A percentile compares a stretch with the other conserved stretches of the same genome.
phyloP scores from a whole-genome alignment of 1,284 basidiomycete species.

The Ustilago lituana region DNA sequence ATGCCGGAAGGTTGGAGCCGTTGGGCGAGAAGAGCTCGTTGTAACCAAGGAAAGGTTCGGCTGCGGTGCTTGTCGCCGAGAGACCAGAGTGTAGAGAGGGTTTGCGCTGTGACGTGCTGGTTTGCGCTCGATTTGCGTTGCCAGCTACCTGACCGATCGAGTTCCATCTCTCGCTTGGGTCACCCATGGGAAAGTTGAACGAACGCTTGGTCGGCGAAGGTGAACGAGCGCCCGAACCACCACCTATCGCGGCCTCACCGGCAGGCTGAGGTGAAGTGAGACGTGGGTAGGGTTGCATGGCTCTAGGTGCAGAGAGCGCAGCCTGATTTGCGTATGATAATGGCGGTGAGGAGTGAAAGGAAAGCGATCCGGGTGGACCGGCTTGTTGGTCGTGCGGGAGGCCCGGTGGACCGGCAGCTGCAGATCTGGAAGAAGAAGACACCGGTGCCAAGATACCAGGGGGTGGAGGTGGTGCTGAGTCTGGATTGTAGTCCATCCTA shows the following conservation, averaged over 20 bases:
- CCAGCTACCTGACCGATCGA: constrained; percentile 46
- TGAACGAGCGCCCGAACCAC: constrained; percentile 35
- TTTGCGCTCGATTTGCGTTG: constrained; percentile 7
- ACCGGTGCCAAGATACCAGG: constrained; percentile 11
- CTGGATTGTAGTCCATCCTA: constrained; percentile 19
- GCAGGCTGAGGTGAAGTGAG: constrained; percentile 52
- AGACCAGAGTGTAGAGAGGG: constrained; percentile 30
- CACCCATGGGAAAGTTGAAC: constrained; percentile 53
- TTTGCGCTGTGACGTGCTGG: constrained; percentile 30
- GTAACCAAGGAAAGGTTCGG: constrained; percentile 57
- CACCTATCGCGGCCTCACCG: constrained; percentile 10
- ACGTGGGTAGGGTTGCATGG: constrained; percentile 53
- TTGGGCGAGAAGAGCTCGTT: constrained; percentile 54
- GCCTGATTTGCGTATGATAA: constrained; percentile 14
- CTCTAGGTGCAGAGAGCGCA: constrained; percentile 40
- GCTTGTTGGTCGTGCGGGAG: constrained; percentile 1
- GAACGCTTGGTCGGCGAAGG: constrained; percentile 54
- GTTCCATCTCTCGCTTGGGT: constrained; percentile 56
- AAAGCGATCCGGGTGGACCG: constrained; percentile 12
- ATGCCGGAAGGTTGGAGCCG: constrained; percentile 21
- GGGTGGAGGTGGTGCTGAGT: constrained; percentile 13
- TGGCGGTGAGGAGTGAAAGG: constrained; percentile 27
- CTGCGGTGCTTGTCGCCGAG: constrained; percentile 14
- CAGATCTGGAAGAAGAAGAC: constrained; percentile 16
- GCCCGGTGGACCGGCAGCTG: constrained; percentile 9